Conservation (phyloP, 805 yeast species). For the Candida maris region DNA sequence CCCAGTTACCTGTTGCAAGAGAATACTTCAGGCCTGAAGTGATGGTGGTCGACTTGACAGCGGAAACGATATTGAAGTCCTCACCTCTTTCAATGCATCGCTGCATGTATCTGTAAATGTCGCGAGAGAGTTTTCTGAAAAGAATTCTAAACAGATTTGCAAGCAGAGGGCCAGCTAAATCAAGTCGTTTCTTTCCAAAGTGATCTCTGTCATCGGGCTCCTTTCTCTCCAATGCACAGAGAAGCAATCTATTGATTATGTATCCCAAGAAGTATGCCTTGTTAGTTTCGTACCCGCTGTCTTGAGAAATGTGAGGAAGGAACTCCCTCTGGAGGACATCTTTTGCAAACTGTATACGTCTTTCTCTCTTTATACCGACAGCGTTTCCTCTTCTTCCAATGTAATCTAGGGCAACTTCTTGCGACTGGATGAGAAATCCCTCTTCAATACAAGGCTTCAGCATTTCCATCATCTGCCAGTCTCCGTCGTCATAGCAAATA, state of each 20-base stretch:
- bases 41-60: constrained; percentile 94
- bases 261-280: constrained; percentile 97
- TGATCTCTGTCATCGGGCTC: constrained; percentile 99
- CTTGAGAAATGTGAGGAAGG: constrained; percentile 95
- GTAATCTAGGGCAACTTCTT: constrained; percentile 96
- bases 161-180: constrained; percentile 95
- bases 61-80: constrained; percentile 93
- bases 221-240: constrained; percentile 95
- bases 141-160: constrained; percentile 93
- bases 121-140: constrained; percentile 92
- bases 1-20: constrained; percentile 99
- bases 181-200: constrained; percentile 97
- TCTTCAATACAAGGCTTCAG: constrained; percentile 98
- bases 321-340: constrained; percentile 95
- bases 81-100: constrained; percentile 97
- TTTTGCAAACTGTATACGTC: constrained; percentile 96
- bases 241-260: constrained; percentile 91
- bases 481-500: constrained; percentile 94
- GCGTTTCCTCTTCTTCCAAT: constrained; percentile 99
- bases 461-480: constrained; percentile 99
- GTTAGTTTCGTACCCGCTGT: constrained; percentile 94
- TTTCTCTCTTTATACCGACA: constrained; percentile 91
- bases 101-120: constrained; percentile 97
- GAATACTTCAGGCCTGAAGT: constrained; percentile 97
- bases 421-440: constrained; percentile 96